Conservation (phyloP, 257 asterid genomes). For the Linderniella brevidens region DNA sequence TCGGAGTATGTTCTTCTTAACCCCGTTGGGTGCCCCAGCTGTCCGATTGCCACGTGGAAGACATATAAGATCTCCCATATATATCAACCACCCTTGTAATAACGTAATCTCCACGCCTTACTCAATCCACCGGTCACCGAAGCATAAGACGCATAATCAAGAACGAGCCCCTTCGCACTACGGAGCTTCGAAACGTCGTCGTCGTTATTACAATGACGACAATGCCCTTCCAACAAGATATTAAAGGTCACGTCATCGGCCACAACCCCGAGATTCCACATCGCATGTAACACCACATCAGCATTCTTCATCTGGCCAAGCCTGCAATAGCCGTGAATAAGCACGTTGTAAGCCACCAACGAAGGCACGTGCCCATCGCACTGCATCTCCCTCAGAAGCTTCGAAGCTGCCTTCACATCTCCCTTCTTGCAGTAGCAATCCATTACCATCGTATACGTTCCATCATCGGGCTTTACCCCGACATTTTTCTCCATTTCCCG, state of each 20-base stretch:
- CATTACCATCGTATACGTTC: conserved; percentile 53
- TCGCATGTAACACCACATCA: conserved; percentile 55
- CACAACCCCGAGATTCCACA: conserved; percentile 54
- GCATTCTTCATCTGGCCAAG: conserved; percentile 84
- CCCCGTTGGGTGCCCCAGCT: too few species aligned
- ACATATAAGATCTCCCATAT: too few species aligned
- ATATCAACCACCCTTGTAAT: neutral
- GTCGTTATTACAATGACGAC: conserved; percentile 22
- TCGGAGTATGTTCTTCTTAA: too few species aligned
- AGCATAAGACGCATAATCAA: conserved; percentile 63
- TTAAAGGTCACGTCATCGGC: conserved; percentile 85
- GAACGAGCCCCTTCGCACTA: conserved; percentile 63
- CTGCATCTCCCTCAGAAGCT: conserved; percentile 64
- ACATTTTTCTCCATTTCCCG: conserved; percentile 38
- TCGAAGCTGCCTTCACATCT: conserved; percentile 48
- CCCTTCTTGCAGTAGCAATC: conserved; percentile 63
- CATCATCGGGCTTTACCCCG: conserved; percentile 44
- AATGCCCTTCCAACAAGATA: conserved; percentile 63
- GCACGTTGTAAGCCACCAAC: conserved; percentile 64
- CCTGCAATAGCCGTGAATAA: conserved; percentile 72
- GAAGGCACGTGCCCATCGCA: conserved; percentile 36
- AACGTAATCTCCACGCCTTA: conserved; percentile 15
- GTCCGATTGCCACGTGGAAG: too few species aligned
- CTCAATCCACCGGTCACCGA: conserved; percentile 38
- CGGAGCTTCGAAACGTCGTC: conserved; percentile 37